These are phyloP conservation scores for Suillus lakei DNA, from an alignment of 768 basidiomycete species.

Conservation along the genomic window DNA sequence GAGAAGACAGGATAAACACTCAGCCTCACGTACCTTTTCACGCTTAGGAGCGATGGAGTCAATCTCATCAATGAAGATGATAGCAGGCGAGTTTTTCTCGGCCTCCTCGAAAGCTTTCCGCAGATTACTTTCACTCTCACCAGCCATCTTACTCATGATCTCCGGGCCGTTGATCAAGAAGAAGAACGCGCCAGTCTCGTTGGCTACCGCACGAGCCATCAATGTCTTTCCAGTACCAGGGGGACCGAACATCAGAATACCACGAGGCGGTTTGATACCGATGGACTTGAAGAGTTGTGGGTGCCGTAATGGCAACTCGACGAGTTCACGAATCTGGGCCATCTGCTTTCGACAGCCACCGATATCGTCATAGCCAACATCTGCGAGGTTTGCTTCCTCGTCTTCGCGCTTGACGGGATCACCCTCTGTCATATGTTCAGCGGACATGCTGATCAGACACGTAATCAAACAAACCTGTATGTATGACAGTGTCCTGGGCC, in stretches of 20 bases:
- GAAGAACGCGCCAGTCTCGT: conserved; percentile 99
- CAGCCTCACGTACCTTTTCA: conserved; percentile 75
- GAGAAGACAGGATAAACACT: conserved; percentile 8
- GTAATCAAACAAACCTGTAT: conserved; percentile 59
- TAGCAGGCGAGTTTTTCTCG: conserved; percentile 99
- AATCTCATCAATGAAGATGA: conserved; percentile 99
- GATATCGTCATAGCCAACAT: conserved; percentile 99
- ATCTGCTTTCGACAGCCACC: conserved; percentile 99
- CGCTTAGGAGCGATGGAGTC: conserved; percentile 99
- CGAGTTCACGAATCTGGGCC: conserved; percentile 99
- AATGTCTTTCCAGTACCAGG: conserved; percentile 99
- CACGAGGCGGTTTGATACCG: conserved; percentile 99
- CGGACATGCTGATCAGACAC: not conserved
- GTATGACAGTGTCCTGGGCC: conserved; percentile 98
- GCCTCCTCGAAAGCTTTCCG: conserved; percentile 99
- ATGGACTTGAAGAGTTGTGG: conserved; percentile 99
- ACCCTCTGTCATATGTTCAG: conserved; percentile 65
- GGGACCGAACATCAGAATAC: conserved; percentile 98
- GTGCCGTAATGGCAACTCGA: conserved; percentile 96
- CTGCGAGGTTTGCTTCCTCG: conserved; percentile 94
- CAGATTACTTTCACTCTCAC: conserved; percentile 96
- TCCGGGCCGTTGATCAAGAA: conserved; percentile 99
- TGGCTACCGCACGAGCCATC: conserved; percentile 99
- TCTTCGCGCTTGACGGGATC: conserved; percentile 99
- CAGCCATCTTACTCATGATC: conserved; percentile 99